Evolutionary conservation across 129 eudicot species (phyloP), one percentile per base, ranked within the genome.

Genomic region (Gnaphalium uliginosum): DNA sequence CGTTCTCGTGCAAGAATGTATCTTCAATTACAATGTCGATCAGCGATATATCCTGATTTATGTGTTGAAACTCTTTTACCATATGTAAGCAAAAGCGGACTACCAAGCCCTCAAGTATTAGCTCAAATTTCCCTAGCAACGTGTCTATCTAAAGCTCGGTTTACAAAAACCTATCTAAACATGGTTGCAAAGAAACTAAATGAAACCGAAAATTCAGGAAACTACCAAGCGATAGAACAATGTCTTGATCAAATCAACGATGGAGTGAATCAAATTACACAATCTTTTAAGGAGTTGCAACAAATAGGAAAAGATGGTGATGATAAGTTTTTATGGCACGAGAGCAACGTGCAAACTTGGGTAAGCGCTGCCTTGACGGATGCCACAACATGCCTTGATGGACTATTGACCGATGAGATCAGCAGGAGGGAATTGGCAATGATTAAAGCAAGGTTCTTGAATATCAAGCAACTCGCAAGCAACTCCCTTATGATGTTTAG

Each of bases 331-430:
- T 18, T 61, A 43, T 74, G 78, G 78, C 78, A 74, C 22, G 78
- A 61, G 48, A 74, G 60, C 19, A 61, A 74, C 35, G 76, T 61
- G 65, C 79, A 70, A 76, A 75, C 82, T 14, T 91, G 95, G 97
- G 78, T 87, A 54, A 88, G 97, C 61, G 87, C 95, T 5, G 97
- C 92, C 23, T 72, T 86, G 5, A 84, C 97, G 0, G 94, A 88
- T 59, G 81, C 87, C 11, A 79, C 76, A 4, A 41, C 71, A 0
- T 91, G 97, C 71, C 59, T 88, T 0, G 88, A 86, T 23, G 88
- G 87, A 63, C 65, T 91, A 29, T 71, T 76, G 1, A 87, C 81
- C 30, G 62, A 17, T 22, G 78, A 74, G 30, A 74, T 83, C 19
- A 84, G 86, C 4, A 77, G 83, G 33, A 86, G 77, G 81, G 85